Evolutionary conservation across 225 moss, liverwort and hornwort genomes (phyloP).

Genomic region (Physcomitrium patens): DNA sequence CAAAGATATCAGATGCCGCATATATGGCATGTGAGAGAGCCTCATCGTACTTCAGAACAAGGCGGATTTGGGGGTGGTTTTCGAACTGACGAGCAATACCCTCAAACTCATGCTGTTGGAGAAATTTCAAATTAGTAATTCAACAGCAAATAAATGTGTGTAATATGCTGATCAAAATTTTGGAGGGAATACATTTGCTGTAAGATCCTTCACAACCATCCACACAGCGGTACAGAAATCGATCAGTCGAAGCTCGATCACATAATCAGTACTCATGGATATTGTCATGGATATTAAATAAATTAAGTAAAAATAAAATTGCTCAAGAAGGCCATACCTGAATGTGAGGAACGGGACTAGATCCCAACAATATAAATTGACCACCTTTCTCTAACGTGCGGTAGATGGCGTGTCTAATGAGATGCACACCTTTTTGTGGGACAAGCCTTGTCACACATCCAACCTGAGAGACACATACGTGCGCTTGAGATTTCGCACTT

Average conservation of each 20-base stretch:
- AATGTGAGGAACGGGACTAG: conserved; percentile 85
- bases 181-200: background rate
- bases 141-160: background rate
- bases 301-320: background rate
- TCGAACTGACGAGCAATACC: conserved; percentile 82
- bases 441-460: conserved; percentile 96
- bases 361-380: conserved; percentile 91
- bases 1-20: conserved; percentile 90
- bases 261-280: background rate
- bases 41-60: conserved; percentile 92
- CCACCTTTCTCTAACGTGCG: conserved; percentile 90
- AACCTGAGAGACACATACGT: conserved; percentile 57
- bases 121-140: conserved; percentile 11
- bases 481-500: background rate
- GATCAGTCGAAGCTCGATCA: no score
- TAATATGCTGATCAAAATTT: background rate
- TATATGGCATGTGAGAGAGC: conserved; percentile 92
- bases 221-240: background rate
- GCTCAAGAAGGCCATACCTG: conserved; percentile 55
- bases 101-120: conserved; percentile 83
- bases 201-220: background rate
- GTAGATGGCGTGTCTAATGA: conserved; percentile 91
- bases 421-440: conserved; percentile 94
- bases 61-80: conserved; percentile 80
- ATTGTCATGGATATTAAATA: background rate